Conservation (phyloP, 2,329 filamentous ascomycete genomes). For the Cercospora sesami region DNA sequence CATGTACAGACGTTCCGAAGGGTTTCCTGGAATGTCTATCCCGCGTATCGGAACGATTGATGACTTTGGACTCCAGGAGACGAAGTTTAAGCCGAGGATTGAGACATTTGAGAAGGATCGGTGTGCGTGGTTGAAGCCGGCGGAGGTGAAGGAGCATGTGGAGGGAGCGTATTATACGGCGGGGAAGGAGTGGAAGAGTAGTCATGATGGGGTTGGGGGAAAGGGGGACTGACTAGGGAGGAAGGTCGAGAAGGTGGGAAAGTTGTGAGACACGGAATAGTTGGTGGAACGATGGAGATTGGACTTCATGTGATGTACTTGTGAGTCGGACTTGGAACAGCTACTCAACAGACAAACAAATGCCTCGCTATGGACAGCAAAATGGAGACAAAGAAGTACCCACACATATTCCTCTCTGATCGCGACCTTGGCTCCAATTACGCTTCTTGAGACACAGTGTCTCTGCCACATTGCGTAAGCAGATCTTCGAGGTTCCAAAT, state of each 20-base stretch:
- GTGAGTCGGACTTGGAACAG: not conserved
- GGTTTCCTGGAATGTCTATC: constrained; percentile 50
- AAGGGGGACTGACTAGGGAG: not conserved
- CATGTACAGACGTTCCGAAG: constrained; percentile 54
- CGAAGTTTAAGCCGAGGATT: constrained; percentile 54
- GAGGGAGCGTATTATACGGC: constrained; percentile 23
- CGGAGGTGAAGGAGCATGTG: constrained; percentile 18
- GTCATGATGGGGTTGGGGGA: constrained; percentile 3
- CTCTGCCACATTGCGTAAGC: too few species aligned
- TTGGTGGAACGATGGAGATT: not conserved
- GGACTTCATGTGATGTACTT: not conserved
- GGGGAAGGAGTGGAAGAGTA: constrained; percentile 18
- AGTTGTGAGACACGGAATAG: not conserved
- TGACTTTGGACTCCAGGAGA: constrained; percentile 60
- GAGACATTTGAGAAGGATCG: constrained; percentile 56
- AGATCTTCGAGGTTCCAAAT: too few species aligned
- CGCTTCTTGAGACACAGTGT: too few species aligned
- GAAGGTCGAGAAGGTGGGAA: not conserved
- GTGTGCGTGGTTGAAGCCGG: constrained; percentile 37
- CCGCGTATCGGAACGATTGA: constrained; percentile 62
- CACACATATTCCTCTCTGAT: too few species aligned
- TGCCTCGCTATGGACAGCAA: not conserved
- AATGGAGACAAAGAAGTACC: too few species aligned
- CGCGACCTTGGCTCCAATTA: too few species aligned
- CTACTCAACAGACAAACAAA: not conserved